These are phyloP conservation scores for Ganoderma resinaceum DNA, from an alignment of 1,284 basidiomycete species.

Conservation along the genomic window DNA sequence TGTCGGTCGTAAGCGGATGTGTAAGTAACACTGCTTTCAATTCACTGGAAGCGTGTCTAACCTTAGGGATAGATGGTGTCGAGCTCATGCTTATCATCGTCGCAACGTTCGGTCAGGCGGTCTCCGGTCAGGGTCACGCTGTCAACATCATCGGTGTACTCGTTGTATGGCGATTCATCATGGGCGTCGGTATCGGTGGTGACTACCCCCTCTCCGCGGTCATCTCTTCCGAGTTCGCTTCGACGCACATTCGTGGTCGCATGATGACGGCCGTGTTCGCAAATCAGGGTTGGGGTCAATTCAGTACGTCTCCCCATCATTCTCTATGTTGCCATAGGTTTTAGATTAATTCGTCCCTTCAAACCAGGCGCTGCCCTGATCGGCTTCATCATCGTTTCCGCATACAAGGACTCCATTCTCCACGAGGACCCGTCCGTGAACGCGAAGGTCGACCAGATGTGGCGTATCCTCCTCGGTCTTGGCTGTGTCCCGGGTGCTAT, in stretches of 20 bases:
- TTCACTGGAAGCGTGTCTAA: constrained; percentile 10
- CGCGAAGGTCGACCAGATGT: constrained; percentile 62
- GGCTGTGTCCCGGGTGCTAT: constrained; percentile 72
- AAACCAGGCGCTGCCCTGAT: constrained; percentile 58
- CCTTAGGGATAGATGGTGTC: constrained; percentile 56
- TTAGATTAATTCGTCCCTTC: neutral
- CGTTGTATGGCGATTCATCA: constrained; percentile 61
- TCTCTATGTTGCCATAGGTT: constrained; percentile 22
- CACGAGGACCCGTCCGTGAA: constrained; percentile 46
- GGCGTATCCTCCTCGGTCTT: constrained; percentile 76
- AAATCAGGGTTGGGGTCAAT: constrained; percentile 61
- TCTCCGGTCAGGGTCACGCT: constrained; percentile 58
- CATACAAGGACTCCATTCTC: constrained; percentile 60
- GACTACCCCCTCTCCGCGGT: constrained; percentile 59
- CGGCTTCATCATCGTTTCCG: constrained; percentile 59
- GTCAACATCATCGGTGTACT: constrained; percentile 66
- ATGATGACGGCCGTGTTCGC: constrained; percentile 66
- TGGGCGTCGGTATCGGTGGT: constrained; percentile 62
- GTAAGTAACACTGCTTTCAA: constrained; percentile 33
- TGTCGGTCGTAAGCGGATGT: constrained; percentile 61
- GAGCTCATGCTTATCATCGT: constrained; percentile 65
- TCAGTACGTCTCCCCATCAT: constrained; percentile 43
- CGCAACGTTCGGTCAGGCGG: constrained; percentile 54
- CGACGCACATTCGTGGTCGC: constrained; percentile 60
- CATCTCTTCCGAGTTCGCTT: constrained; percentile 68